Evolutionary conservation across 2,329 filamentous ascomycete genomes (phyloP), one percentile per base, ranked within the genome.

Genomic region (Xylaria multiplex): DNA sequence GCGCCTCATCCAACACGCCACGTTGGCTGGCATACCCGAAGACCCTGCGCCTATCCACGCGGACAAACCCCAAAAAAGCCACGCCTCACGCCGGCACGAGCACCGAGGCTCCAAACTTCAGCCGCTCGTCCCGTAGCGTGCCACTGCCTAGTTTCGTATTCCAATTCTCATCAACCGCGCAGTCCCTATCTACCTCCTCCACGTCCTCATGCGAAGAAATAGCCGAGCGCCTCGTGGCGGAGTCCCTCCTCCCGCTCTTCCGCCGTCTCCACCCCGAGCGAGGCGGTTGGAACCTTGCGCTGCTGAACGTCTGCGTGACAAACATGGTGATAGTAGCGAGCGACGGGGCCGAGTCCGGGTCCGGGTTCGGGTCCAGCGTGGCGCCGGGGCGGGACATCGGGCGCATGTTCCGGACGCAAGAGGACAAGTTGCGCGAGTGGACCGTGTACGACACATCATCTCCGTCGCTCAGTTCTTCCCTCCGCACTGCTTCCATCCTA

Each of bases 241-340:
- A 96, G 66, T 79, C 84, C 1, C 77, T 97, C 19, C 71, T 93
- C 2, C 87, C 88, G 0, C 86, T 97, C 76, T 93, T 97, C 74
- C 87, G 88, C 14, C 89, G 88, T 67, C 81, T 97, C 13, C 90
- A 95, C 70, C 85, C 88, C 0, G 88, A 91, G 68, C 81, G 83
- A 64, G 82, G 83, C 8, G 88, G 87, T 1, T 97, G 92, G 91
- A 92, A 95, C 70, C 79, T 97, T 19, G 92, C 91, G 69, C 81
- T 98, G 58, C 83, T 98, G 65, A 98, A 97, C 70, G 82, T 98
- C 24, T 94, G 93, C 52, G 93, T 92, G 7, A 91, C 92, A 14
- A 97, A 97, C 75, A 95, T 98, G 90, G 85, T 85, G 1, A 81
- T 85, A 46, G 72, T 75, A 2, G 73, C 72, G 2, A 82, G 81